Evolutionary conservation across 202 grass and related monocot species (phyloP).

Genomic region (Digitaria exilis): DNA sequence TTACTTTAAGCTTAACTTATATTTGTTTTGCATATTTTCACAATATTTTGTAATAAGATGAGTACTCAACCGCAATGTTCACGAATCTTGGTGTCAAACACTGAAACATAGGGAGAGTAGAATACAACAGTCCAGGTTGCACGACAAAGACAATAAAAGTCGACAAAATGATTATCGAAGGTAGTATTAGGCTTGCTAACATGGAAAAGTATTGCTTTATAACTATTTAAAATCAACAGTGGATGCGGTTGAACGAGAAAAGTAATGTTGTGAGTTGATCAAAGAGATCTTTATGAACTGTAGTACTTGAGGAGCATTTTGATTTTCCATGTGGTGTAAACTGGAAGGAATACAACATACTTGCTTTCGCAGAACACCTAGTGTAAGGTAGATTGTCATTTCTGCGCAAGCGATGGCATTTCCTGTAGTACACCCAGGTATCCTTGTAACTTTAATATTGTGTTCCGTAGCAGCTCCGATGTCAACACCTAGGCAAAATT

Average conservation of each 20-base stretch:
- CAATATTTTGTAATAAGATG: not conserved
- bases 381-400: slow-evolving; percentile 87
- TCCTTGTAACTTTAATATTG: slow-evolving; percentile 95
- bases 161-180: not conserved
- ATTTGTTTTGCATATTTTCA: not conserved
- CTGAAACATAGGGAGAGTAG: not conserved
- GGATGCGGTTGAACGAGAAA: not conserved
- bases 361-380: slow-evolving; percentile 85
- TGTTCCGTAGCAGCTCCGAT: slow-evolving; percentile 73
- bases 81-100: too few species aligned
- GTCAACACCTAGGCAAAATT: slow-evolving; percentile 68
- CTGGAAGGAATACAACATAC: slow-evolving; percentile 44
- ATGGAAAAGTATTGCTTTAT: not conserved
- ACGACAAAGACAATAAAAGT: not conserved
- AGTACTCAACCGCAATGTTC: too few species aligned
- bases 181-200: not conserved
- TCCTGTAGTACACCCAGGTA: slow-evolving; percentile 84
- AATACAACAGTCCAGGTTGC: not conserved
- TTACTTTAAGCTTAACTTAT: not conserved
- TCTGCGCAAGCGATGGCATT: slow-evolving; percentile 84
- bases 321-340: not conserved
- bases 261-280: not conserved
- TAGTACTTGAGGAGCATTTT: not conserved
- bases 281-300: not conserved
- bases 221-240: not conserved